Percentiles rank a stretch among this genome's conserved stretches.
These are phyloP conservation scores for Euphrasia confusa DNA, from an alignment of 257 asterid genomes.

Conservation along the genomic window DNA sequence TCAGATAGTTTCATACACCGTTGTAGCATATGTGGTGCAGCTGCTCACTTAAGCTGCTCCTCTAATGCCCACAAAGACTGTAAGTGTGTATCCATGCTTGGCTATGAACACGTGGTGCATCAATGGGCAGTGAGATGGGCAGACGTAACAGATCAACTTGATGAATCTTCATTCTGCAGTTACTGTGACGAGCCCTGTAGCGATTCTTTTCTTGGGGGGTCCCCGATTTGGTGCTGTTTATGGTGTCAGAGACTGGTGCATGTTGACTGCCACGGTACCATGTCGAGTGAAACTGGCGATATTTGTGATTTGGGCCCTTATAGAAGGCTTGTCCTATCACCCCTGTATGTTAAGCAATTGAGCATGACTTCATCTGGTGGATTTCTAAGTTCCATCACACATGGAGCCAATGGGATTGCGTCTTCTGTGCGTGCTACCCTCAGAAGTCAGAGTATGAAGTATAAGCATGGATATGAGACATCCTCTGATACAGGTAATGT, in stretches of 20 bases:
- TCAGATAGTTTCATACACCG: slow-evolving; percentile 72
- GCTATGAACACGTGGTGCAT: slow-evolving; percentile 66
- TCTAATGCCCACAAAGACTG: slow-evolving; percentile 79
- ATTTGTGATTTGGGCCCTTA: slow-evolving; percentile 87
- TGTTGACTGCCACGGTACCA: slow-evolving; percentile 85
- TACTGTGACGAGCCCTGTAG: slow-evolving; percentile 98
- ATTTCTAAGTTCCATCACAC: slow-evolving; percentile 80
- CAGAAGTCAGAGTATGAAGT: slow-evolving; percentile 75
- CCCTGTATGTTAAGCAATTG: slow-evolving; percentile 68
- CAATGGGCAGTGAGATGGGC: slow-evolving; percentile 98
- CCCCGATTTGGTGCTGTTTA: slow-evolving; percentile 97
- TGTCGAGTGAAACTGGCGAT: slow-evolving; percentile 84
- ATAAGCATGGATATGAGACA: slow-evolving; percentile 55
- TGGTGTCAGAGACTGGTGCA: slow-evolving; percentile 98
- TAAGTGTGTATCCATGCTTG: slow-evolving; percentile 81
- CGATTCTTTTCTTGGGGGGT: slow-evolving; percentile 86
- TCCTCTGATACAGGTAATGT: slow-evolving; percentile 47
- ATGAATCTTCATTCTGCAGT: slow-evolving; percentile 87
- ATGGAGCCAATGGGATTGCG: slow-evolving; percentile 97
- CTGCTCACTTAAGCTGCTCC: slow-evolving; percentile 85
- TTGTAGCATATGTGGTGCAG: slow-evolving; percentile 85
- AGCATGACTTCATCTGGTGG: slow-evolving; percentile 60
- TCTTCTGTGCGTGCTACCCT: slow-evolving; percentile 92
- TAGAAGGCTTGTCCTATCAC: slow-evolving; percentile 84
- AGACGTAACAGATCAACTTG: slow-evolving; percentile 82